Percentiles rank a stretch among this genome's conserved stretches.
Conservation (phyloP, 1,284 basidiomycete genomes). For the Tylopilus sp. region DNA sequence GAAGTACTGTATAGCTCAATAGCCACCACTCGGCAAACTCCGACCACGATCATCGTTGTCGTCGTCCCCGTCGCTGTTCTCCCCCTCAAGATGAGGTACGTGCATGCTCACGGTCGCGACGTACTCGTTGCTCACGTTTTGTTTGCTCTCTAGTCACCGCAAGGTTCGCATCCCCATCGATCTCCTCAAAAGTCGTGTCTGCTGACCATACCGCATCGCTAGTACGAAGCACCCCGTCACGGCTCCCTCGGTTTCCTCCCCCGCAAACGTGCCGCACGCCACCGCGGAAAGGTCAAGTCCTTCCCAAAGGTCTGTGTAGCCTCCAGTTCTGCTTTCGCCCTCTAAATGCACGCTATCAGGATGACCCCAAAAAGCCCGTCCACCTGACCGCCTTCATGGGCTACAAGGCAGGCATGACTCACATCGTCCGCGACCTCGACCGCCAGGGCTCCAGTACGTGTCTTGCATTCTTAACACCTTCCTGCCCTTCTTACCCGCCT, state of each 20-base stretch:
- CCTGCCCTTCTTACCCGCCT: not conserved
- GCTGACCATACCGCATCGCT: constrained; percentile 16
- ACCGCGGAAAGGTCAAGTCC: constrained; percentile 97
- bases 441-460: constrained; percentile 92
- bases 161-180: constrained; percentile 44
- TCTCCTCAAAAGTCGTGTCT: constrained; percentile 1
- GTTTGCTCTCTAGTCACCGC: constrained; percentile 47
- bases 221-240: constrained; percentile 96
- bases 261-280: constrained; percentile 91
- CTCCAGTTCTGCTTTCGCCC: not conserved
- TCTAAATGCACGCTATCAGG: constrained; percentile 48
- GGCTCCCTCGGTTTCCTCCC: constrained; percentile 93
- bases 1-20: constrained; percentile 30
- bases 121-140: constrained; percentile 12
- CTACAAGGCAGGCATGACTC: constrained; percentile 99
- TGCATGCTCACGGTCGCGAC: not conserved
- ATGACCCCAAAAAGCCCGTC: constrained; percentile 99
- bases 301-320: constrained; percentile 79
- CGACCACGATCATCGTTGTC: constrained; percentile 12
- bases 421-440: constrained; percentile 98
- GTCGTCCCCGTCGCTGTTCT: constrained; percentile 13
- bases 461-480: constrained; percentile 30
- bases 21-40: constrained; percentile 33
- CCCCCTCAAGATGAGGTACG: constrained; percentile 30
- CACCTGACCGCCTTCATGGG: constrained; percentile 99